phyloP scores from a whole-genome alignment of 345 rosid species.

The Aurinia saxatilis region DNA sequence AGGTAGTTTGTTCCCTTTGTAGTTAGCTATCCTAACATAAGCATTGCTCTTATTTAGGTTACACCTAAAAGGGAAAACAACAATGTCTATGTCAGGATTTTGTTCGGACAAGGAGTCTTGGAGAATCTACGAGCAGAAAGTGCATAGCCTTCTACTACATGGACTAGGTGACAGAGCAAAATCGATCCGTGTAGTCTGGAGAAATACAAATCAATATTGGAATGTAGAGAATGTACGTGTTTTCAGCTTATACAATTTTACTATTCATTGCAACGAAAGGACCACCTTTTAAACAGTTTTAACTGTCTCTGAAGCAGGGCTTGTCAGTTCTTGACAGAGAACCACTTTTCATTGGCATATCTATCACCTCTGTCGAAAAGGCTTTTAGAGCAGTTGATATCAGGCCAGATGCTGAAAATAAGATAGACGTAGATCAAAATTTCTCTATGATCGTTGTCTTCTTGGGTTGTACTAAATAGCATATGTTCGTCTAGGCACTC shows the following conservation, averaged over 20 bases:
- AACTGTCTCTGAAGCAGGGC: constrained; percentile 44
- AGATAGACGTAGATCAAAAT: constrained; percentile 53
- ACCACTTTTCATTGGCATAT: constrained; percentile 72
- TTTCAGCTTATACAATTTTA: background rate
- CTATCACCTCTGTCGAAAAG: constrained; percentile 61
- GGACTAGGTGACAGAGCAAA: constrained; percentile 79
- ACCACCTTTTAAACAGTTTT: constrained; percentile 2
- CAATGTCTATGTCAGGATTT: constrained; percentile 45
- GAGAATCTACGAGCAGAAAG: constrained; percentile 77
- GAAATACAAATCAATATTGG: constrained; percentile 49
- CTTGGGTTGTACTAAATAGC: background rate
- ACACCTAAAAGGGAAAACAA: constrained; percentile 48
- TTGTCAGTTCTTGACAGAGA: constrained; percentile 50
- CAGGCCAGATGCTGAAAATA: constrained; percentile 88
- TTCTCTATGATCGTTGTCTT: background rate
- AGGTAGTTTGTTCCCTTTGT: background rate
- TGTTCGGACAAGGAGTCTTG: constrained; percentile 92
- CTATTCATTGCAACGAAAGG: background rate
- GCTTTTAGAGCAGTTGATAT: constrained; percentile 76
- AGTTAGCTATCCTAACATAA: constrained; percentile 15
- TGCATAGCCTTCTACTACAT: constrained; percentile 52
- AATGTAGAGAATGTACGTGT: constrained; percentile 54
- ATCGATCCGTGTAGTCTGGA: constrained; percentile 69
- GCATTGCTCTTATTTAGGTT: constrained; percentile 45
- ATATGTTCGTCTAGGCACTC: constrained; percentile 43